Evolutionary conservation across 2,329 filamentous ascomycete genomes (phyloP), one percentile per base, ranked within the genome.

Genomic region (Eurotiales sp.): DNA sequence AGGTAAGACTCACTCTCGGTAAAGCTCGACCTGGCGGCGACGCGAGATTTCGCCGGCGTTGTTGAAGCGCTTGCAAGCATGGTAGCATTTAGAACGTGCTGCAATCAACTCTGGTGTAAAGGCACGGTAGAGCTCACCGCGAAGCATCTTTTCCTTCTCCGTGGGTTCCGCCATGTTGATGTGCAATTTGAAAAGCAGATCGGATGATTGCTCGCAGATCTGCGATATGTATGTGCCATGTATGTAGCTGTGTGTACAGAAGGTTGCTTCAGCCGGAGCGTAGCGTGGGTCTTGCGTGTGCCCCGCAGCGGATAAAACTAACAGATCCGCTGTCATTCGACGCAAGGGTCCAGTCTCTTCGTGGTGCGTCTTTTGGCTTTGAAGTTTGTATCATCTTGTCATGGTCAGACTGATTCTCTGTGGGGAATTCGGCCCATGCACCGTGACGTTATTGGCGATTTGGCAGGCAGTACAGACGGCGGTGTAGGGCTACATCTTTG

Each of bases 121-220:
- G 37, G 86, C 82, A 59, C 84, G 79, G 67, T 90, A 91, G 10
- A 92, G 77, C 64, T 92, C 83, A 44, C 86, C 86, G 12, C 76
- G 73, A 43, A 72, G 68, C 84, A 88, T 89, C 48, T 66, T 71
- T 34, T 70, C 61, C 53, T 56, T 64, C 50, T 70, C 64, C 6
- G 63, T 62, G 11, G 51, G 50, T 14, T 55, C 45, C 4, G 54
- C 45, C 55, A 60, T 64, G n/a, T 17, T 52, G 42, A 36, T 49
- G 25, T 27, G 25, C 25, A 27, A 27, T 5, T 10, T 27, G 10
- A 6, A 27, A 10, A 10, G 5, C 25, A 27, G 25, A 27, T 27
- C 25, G 25, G 25, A 27, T 27, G 25, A 10, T 27, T 27, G n/a
- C n/a, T n/a, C n/a, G n/a, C n/a, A n/a, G n/a, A n/a, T n/a, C n/a